These are phyloP conservation scores for Gaillardinia entomophila DNA, from an alignment of 805 yeast genomes.

Conservation along the genomic window DNA sequence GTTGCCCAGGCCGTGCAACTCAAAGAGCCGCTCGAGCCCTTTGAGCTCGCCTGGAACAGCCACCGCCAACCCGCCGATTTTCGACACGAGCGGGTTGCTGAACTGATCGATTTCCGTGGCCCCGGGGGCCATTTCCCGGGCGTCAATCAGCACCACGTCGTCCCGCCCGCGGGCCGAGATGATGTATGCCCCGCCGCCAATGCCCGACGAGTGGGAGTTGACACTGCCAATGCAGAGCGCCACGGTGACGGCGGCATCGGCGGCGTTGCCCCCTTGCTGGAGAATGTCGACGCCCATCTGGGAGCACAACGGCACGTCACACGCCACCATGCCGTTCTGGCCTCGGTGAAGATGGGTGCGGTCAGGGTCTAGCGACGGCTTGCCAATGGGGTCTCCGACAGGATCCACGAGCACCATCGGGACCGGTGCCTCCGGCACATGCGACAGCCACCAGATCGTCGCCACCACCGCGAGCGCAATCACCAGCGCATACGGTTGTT, in stretches of 20 bases:
- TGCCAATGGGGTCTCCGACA: slow-evolving; percentile 13
- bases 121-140: slow-evolving; percentile 83
- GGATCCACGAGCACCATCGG: no score
- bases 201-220: slow-evolving; percentile 79
- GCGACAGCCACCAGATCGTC: no score
- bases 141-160: slow-evolving; percentile 64
- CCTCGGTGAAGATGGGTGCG: slow-evolving; percentile 34
- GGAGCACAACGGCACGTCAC: slow-evolving; percentile 62
- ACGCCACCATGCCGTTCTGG: slow-evolving; percentile 55
- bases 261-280: slow-evolving; percentile 67
- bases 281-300: slow-evolving; percentile 54
- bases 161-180: slow-evolving; percentile 28
- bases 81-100: slow-evolving; percentile 42
- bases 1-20: slow-evolving; percentile 63
- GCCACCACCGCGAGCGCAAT: no score
- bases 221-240: slow-evolving; percentile 84
- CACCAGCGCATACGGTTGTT: no score
- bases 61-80: slow-evolving; percentile 80
- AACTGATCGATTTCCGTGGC: slow-evolving; percentile 64
- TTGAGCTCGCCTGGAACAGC: slow-evolving; percentile 90
- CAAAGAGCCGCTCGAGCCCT: slow-evolving; percentile 64
- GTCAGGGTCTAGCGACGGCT: slow-evolving; percentile 42
- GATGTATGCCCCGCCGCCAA: slow-evolving; percentile 90
- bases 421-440: no score
- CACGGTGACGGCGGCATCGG: slow-evolving; percentile 88